Percentiles rank a stretch among this genome's conserved stretches.
phyloP scores from a whole-genome alignment of 192 early-diverging fungal genomes.

The Gryganskiella cystojenkinii region DNA sequence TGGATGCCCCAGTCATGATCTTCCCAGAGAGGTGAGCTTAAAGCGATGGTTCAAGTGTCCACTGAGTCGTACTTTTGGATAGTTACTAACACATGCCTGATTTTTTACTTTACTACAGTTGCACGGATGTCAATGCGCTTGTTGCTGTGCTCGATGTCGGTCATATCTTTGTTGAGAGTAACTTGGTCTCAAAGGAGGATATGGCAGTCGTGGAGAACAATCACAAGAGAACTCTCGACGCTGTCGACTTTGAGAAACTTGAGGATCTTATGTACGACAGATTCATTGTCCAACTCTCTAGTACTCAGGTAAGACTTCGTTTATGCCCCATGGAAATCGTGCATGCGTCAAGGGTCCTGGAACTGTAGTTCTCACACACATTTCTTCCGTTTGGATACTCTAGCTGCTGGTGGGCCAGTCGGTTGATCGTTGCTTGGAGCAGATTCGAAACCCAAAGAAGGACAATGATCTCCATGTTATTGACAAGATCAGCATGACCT shows the following conservation, averaged over 20 bases:
- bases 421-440: constrained; percentile 74
- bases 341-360: background rate
- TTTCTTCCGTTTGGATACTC: background rate
- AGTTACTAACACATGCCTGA: too few relatives aligned
- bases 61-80: background rate
- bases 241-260: constrained; percentile 77
- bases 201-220: constrained; percentile 77
- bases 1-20: constrained; percentile 96
- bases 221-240: constrained; percentile 66
- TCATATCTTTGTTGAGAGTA: constrained; percentile 88
- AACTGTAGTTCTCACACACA: too few relatives aligned
- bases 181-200: constrained; percentile 76
- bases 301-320: constrained; percentile 87
- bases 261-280: constrained; percentile 90
- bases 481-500: constrained; percentile 86
- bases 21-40: constrained; percentile 75
- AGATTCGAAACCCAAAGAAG: constrained; percentile 65
- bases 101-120: constrained; percentile 46
- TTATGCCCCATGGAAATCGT: background rate
- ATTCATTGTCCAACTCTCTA: constrained; percentile 83
- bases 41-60: too few relatives aligned
- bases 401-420: constrained; percentile 80
- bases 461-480: constrained; percentile 82
- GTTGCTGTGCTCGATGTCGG: constrained; percentile 94
- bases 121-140: constrained; percentile 62